Base-by-base conservation (phyloP, 371 early-diverging fungal species). In the Syncephalis fuscata region DNA sequence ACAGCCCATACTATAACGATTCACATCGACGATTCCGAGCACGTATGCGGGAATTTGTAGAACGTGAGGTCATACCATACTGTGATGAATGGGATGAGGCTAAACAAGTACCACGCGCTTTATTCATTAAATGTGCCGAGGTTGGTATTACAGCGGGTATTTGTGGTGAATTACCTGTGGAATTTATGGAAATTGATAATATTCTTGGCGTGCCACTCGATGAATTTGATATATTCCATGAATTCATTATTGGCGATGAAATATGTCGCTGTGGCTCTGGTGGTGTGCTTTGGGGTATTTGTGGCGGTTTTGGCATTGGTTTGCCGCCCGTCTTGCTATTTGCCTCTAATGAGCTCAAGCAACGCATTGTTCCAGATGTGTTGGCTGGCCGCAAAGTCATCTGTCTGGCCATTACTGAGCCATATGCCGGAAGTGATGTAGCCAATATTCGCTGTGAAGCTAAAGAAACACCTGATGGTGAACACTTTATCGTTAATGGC, bases 21-120 rank as follows among this genome's bases (percentile, higher is more conserved):
- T 67, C 75, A 10, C 91, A 90, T 58, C 71, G 80, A 38, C 62
- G 65, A 23, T 56, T 87, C 9, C 76, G 88, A 16, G 72, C 71
- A 36, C 60, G 46, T 20, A 63, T 85, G 22, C 76, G 91, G 48
- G 62, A 63, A n/a, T 88, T 82, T 59, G 78, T 82, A 40, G 85
- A 86, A 21, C 71, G 72, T 47, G 82, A 90, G 54, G 66, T 88
- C 48, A 85, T 78, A 72, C 86, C 88, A 17, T 78, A 64, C 60
- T 71, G 74, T 50, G 74, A 78, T 57, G 84, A 85, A 57, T 90
- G 89, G 88, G 85, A 85, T 51, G 88, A 90, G 57, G 76, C 74
- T 48, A 87, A 85, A 58, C 57, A 70, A 32, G 65, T 85, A 25
- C 87, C 88, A 14, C 67, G 63, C 42, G 63, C 63, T 23, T 48